Percentiles rank a stretch among this genome's conserved stretches.
Evolutionary conservation across 2,329 filamentous ascomycete species (phyloP).

Genomic region (Aspergillus awamori): DNA sequence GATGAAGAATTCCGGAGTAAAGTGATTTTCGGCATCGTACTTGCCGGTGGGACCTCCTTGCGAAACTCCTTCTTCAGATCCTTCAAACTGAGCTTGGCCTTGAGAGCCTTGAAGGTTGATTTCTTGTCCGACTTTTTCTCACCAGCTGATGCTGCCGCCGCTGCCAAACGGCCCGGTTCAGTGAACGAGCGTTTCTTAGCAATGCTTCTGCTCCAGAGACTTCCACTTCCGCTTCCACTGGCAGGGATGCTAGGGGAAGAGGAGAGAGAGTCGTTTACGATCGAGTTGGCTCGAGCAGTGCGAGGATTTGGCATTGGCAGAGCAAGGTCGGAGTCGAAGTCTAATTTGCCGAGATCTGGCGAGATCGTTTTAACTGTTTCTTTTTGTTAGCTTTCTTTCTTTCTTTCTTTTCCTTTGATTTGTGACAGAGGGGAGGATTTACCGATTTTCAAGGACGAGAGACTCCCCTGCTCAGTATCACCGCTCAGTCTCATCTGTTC

Average conservation of each 20-base stretch:
- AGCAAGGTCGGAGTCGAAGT: constrained; percentile 31
- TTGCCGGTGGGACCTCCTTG: constrained; percentile 17
- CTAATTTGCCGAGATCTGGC: constrained; percentile 14
- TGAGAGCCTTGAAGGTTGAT: constrained; percentile 30
- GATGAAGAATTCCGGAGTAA: constrained; percentile 2
- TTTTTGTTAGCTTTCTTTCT: neutral
- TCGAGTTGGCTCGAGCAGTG: constrained; percentile 10
- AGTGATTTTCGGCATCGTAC: constrained; percentile 13
- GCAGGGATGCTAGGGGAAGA: no score
- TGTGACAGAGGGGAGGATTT: neutral
- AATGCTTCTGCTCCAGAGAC: constrained; percentile 6
- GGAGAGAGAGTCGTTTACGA: neutral
- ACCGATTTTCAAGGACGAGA: neutral
- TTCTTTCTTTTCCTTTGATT: neutral
- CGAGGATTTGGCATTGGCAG: constrained; percentile 34
- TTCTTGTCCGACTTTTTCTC: constrained; percentile 16
- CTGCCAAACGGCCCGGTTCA: constrained; percentile 11
- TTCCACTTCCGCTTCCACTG: neutral
- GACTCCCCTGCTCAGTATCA: neutral
- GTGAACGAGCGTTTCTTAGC: constrained; percentile 23
- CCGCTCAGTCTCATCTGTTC: constrained; percentile 3
- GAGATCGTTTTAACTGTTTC: neutral
- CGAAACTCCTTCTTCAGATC: constrained; percentile 32
- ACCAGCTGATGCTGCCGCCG: neutral
- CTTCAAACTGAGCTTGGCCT: constrained; percentile 35